Evolutionary conservation across 176 grass and related monocot species (phyloP), one percentile per base, ranked within the genome.

Genomic region (Hordeum marinum): DNA sequence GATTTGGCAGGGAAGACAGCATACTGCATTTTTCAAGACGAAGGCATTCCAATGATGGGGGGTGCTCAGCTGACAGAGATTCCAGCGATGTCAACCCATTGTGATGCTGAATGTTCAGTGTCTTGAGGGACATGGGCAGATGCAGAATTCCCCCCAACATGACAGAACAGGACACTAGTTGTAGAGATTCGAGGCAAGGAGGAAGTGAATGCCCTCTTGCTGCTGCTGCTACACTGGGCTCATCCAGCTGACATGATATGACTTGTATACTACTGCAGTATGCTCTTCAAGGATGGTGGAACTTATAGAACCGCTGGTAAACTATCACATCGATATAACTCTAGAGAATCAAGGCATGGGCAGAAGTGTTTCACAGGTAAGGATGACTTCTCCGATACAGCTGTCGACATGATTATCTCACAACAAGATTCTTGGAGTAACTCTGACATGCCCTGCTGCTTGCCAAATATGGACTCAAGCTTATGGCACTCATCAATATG

Each of bases 401-500:
- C 55, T 23, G 55, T 23, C 0, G 6, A 20, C 20, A 6, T 0
- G 1, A 27, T 63, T 12, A 11, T 11, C 25, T 27, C 60, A 63
- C 60, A 63, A 1, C 13, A 65, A 63, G 61, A 11, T 29, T 29
- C 25, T 63, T 63, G 11, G 27, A 29, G 1, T 0, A 63, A 29
- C 61, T 63, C 24, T 13, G 11, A 63, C 11, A 2, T 63, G 60
- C 2, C 27, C 6, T 17, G 5, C 40, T 59, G 32, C 50, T 77
- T 29, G 29, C 20, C 2, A 2, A 58, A 23, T 37, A 63, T 37
- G 2, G 18, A 77, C 74, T 58, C 39, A 31, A 64, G 24, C 7
- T 20, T 18, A 20, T 0, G 11, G n/a, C 76, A 63, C 0, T 0
- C 0, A 0, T 0, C 0, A 27, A 79, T 42, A 3, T 0, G 0